phyloP scores from a whole-genome alignment of 805 yeast genomes.

The Wickerhamiella sorbophila region DNA sequence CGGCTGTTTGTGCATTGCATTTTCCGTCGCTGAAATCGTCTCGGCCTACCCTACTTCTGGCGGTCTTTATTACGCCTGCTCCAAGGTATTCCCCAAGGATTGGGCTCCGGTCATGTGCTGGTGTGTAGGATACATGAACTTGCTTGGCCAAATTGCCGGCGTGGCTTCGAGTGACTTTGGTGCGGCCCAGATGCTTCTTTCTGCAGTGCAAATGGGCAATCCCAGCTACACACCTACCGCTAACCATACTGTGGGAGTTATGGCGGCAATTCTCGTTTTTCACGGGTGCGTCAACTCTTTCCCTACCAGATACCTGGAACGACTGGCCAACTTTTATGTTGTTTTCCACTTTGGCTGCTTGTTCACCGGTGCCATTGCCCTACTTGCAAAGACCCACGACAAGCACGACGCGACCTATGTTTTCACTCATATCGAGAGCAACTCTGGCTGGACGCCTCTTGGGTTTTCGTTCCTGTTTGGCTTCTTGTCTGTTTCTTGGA shows the following conservation, averaged over 20 bases:
- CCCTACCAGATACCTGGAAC: constrained; percentile 36
- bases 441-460: constrained; percentile 36
- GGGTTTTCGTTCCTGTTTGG: constrained; percentile 48
- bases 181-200: constrained; percentile 23
- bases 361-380: constrained; percentile 37
- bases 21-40: constrained; percentile 50
- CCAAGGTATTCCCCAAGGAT: constrained; percentile 20
- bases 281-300: constrained; percentile 39
- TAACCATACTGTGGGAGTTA: constrained; percentile 20
- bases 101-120: constrained; percentile 40
- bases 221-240: constrained; percentile 24
- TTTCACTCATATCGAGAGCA: constrained; percentile 34
- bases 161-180: constrained; percentile 26
- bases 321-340: constrained; percentile 38
- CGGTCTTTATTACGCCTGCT: constrained; percentile 49
- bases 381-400: constrained; percentile 39
- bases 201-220: constrained; percentile 25
- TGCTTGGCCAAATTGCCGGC: constrained; percentile 26
- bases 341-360: constrained; percentile 36
- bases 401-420: constrained; percentile 34
- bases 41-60: constrained; percentile 65
- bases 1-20: constrained; percentile 42
- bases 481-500: constrained; percentile 30
- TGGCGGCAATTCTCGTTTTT: constrained; percentile 32
- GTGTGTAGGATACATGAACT: constrained; percentile 40